A percentile compares a stretch with the other conserved stretches of the same genome.
phyloP scores from a whole-genome alignment of 805 yeast species.

The Teunomyces gatunensis region DNA sequence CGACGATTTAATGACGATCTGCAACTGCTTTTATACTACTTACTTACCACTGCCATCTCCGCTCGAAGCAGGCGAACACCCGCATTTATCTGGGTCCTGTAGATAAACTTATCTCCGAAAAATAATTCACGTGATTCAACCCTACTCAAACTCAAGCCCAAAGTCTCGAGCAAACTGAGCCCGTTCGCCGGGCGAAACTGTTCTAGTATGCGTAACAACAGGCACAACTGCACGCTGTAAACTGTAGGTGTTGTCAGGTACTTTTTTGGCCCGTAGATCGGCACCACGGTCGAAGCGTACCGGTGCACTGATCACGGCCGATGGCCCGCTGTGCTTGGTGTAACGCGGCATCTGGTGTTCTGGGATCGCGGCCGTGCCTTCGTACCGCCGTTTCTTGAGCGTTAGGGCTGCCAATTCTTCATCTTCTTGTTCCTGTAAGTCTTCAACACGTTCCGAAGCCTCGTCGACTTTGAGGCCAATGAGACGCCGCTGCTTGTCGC shows the following conservation, averaged over 20 bases:
- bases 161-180: conserved; percentile 4
- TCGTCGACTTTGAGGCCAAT: conserved; percentile 35
- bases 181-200: neutral
- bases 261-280: neutral
- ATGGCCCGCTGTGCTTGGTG: conserved; percentile 3
- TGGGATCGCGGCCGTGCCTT: conserved; percentile 9
- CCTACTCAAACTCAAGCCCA: neutral
- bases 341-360: conserved; percentile 21
- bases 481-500: conserved; percentile 42
- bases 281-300: neutral
- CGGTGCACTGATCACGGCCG: neutral
- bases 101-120: neutral
- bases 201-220: no score
- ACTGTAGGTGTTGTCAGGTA: neutral
- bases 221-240: neutral
- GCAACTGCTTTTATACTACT: no score
- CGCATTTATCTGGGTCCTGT: neutral
- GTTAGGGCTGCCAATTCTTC: conserved; percentile 17
- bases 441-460: neutral
- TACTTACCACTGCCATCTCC: no score
- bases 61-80: no score
- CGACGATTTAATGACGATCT: no score
- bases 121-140: neutral
- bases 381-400: conserved; percentile 21
- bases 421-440: conserved; percentile 6